Evolutionary conservation across 352 stramenopile species (phyloP), one percentile per base, ranked within the genome.

Genomic region (Globisporangium paddicum): DNA sequence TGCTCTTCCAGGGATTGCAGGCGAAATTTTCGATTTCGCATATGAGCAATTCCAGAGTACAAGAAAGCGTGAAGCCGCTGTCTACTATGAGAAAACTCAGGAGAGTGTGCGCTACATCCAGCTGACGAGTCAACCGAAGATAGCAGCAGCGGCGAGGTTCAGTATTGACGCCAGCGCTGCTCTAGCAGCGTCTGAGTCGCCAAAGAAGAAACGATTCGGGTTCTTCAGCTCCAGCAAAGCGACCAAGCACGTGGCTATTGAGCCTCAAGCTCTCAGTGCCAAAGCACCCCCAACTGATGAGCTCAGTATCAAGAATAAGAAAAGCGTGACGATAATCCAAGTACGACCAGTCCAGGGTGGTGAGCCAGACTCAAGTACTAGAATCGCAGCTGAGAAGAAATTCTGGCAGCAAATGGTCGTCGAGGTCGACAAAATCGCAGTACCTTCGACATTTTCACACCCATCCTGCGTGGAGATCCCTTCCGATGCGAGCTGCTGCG

Each of bases 381-480:
- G 19, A 10, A 32, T 30, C 16, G 16, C 41, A 10, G 38, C 25
- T 8, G 58, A 51, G 34, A 47, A 68, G n/a, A 58, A 58, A n/a
- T 76, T 77, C 58, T 77, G 72, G 69, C 45, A 72, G 47, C 62
- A 64, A 4, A 60, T 72, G 62, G 51, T 42, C 25, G 45, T 71
- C 38, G 68, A 65, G 55, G 56, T 61, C 32, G 40, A 73, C 14
- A 23, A 38, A n/a, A 60, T 70, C 30, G 49, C 18, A 7, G 52
- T 50, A 16, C 59, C 71, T 0, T 53, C 69, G 2, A 64, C 57
- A 2, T 61, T 68, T 32, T 66, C 62, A 0, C 55, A 53, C 28
- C 61, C 65, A 14, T 72, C 71, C n/a, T 78, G 71, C 28, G 46
- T 80, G 2, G 57, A 78, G 11, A 14, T 83, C 0, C 73, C 71